These are phyloP conservation scores for Xylariaceae sp. DNA, from an alignment of 2,329 filamentous ascomycete genomes.

Conservation along the genomic window DNA sequence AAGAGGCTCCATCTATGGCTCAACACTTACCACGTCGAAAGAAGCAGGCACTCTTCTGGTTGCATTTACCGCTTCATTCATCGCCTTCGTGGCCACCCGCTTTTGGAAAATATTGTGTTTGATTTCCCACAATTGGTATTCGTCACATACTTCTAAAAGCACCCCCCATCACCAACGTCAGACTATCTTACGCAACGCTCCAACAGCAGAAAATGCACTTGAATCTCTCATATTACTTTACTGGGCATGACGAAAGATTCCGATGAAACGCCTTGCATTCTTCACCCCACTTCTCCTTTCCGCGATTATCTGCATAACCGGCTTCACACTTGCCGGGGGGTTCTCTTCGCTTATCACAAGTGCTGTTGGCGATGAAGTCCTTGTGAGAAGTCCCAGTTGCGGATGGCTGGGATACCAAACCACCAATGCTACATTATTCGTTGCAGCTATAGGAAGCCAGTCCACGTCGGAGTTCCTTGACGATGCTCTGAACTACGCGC, in stretches of 20 bases:
- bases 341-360: slow-evolving; percentile 18
- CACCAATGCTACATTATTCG: background rate
- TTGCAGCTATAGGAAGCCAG: background rate
- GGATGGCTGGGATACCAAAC: background rate
- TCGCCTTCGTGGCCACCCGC: slow-evolving; percentile 14
- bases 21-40: slow-evolving; percentile 8
- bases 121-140: slow-evolving; percentile 8
- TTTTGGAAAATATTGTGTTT: slow-evolving; percentile 18
- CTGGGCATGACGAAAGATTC: slow-evolving; percentile 1
- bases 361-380: slow-evolving; percentile 12
- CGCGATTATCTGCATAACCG: slow-evolving; percentile 1
- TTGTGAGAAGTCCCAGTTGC: slow-evolving; percentile 9
- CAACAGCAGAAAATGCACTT: slow-evolving; percentile 7
- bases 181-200: slow-evolving; percentile 15
- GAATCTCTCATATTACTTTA: slow-evolving; percentile 2
- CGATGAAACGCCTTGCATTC: background rate
- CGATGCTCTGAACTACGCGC: slow-evolving; percentile 14
- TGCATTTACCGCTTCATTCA: slow-evolving; percentile 16
- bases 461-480: slow-evolving; percentile 1
- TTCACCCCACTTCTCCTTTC: background rate
- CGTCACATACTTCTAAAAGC: background rate
- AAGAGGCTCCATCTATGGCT: slow-evolving; percentile 8
- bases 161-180: slow-evolving; percentile 18
- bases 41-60: slow-evolving; percentile 10
- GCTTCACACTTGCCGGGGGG: slow-evolving; percentile 14